Base-by-base conservation (phyloP, 2,329 filamentous ascomycete genomes). In the Cylindrodendrum hubeiense region DNA sequence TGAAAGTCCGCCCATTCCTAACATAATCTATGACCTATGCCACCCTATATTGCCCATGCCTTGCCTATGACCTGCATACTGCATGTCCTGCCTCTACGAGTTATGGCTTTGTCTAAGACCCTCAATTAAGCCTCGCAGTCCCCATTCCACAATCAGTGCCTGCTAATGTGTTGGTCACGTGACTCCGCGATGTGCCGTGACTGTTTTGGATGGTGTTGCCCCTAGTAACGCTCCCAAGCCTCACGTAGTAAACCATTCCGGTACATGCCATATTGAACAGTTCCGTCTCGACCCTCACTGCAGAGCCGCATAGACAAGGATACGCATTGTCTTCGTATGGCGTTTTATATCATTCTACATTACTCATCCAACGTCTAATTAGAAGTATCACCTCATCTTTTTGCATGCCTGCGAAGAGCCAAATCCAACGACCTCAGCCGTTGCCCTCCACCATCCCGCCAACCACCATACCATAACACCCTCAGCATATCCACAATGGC, bases 401-500 rank as follows among this genome's bases (percentile, higher is more conserved):
- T 50, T 44, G 21, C 54, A 63, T 33, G 34, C 50, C 33, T 49
- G 9, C 17, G 19, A 15, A 28, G 43, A 43, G 28, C 47, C 37
- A 52, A 19, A 46, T 39, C 8, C 39, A 57, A 24, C 39, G n/a
- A 17, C 26, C 26, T 22, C n/a, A 9, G 12, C 39, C 26, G 19
- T 55, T 46, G 28, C 41, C 39, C 17, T 8, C 46, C 13, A 30
- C 12, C 22, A 10, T 4, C 19, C 12, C 41, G 41, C 33, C 55
- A 62, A 34, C 47, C 43, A 24, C 19, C 24, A 28, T 49, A 51
- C 47, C 50, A 21, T 28, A 19, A 28, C 21, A 19, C 15, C 13
- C 28, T 5, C 24, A 39, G 41, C 55, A 46, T 13, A 7, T 37
- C n/a, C 37, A 62, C 26, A 22, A 79, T 79, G 77, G 71, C 75